A percentile compares a stretch with the other conserved stretches of the same genome.
Evolutionary conservation across 768 basidiomycete species (phyloP).

Genomic region (Zangia roseola): DNA sequence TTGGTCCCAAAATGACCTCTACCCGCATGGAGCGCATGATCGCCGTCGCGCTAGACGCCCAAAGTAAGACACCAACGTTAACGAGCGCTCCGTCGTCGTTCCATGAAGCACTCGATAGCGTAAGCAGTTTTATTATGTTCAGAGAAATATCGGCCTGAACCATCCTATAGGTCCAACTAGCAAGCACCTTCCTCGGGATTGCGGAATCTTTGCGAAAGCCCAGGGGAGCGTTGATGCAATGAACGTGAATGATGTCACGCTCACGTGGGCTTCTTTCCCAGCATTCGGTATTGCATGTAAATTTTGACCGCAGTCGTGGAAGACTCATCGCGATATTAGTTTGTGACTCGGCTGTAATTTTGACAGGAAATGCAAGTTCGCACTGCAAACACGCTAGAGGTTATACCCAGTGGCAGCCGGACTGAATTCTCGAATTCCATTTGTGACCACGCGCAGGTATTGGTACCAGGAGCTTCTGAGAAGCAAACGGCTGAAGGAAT

Average conservation of each 20-base stretch:
- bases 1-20: slow-evolving; percentile 36
- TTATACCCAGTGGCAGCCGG: too few species aligned
- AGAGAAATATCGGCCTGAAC: not conserved
- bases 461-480: too few species aligned
- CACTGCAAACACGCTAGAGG: too few species aligned
- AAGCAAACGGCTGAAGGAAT: too few species aligned
- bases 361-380: too few species aligned
- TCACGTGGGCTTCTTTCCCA: too few species aligned
- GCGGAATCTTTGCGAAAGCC: slow-evolving; percentile 56
- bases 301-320: too few species aligned
- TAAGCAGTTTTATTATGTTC: slow-evolving; percentile 23
- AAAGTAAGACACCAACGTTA: slow-evolving; percentile 31
- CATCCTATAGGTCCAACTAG: slow-evolving; percentile 45
- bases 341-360: too few species aligned
- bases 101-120: slow-evolving; percentile 49
- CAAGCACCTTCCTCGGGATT: slow-evolving; percentile 55
- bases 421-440: too few species aligned
- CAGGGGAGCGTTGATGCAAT: slow-evolving; percentile 44
- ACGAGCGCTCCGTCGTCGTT: slow-evolving; percentile 42
- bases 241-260: not conserved
- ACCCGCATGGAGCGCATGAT: slow-evolving; percentile 44
- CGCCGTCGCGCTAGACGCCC: slow-evolving; percentile 45
- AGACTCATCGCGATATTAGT: too few species aligned
- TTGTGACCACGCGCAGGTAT: too few species aligned
- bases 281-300: too few species aligned